Evolutionary conservation across 2,329 filamentous ascomycete genomes (phyloP).

Genomic region (Fusarium haematococcum): DNA sequence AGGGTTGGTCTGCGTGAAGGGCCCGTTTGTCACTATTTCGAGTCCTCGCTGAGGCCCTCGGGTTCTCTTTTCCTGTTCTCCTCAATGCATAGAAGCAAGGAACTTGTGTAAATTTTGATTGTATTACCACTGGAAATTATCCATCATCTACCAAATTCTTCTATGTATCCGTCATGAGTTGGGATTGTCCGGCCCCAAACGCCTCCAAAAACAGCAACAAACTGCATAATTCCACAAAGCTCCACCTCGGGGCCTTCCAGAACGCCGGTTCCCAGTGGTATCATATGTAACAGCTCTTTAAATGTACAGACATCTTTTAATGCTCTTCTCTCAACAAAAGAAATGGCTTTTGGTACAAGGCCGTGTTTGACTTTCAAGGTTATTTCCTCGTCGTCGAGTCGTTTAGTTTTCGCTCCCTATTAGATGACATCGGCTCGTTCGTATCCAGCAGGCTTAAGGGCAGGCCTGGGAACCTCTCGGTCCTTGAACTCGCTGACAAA

Average conservation of each 20-base stretch:
- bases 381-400: neutral
- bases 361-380: neutral
- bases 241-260: neutral
- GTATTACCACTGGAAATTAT: conserved; percentile 17
- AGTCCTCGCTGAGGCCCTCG: neutral
- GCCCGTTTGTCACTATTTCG: neutral
- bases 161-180: conserved; percentile 17
- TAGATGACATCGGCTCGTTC: conserved; percentile 85
- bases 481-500: conserved; percentile 88
- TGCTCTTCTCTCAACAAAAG: neutral
- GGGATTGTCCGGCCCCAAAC: conserved; percentile 13
- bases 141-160: neutral
- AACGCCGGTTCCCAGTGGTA: conserved; percentile 25
- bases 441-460: conserved; percentile 78
- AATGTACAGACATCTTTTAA: neutral
- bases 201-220: conserved; percentile 5
- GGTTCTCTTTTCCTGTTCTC: neutral
- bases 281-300: conserved; percentile 10
- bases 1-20: neutral
- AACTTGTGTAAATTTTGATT: neutral
- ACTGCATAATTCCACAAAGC: neutral
- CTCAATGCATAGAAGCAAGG: neutral
- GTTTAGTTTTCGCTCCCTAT: neutral
- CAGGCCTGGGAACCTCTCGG: conserved; percentile 72
- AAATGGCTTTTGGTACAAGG: conserved; percentile 7